Base-by-base conservation (phyloP, 306 rosid species). In the Pachyrhizus erosus region DNA sequence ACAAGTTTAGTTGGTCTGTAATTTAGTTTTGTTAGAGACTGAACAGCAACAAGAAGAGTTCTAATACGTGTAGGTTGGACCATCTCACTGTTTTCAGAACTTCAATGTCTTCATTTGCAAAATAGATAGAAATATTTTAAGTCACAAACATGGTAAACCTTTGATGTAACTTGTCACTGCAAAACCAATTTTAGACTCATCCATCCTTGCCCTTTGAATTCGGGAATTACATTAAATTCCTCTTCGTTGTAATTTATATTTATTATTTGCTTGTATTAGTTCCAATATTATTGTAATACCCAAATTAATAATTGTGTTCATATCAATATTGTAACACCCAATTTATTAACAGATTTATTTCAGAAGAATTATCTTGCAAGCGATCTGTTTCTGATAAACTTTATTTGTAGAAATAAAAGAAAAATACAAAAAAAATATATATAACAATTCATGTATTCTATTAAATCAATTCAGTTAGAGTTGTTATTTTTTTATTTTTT, bases 31-130 rank as follows among this genome's bases (percentile, higher is more conserved):
- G 62, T 18, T 20, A 58, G 15, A 66, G 48, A 9, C 21, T 5
- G 33, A 55, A 34, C 6, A 69, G 27, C 26, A 48, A 37, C 48
- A 66, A 9, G 14, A 42, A 9, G 76, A 79, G 27, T 79, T 69
- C 8, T 46, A 45, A 55, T 80, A 26, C 46, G 48, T 70, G 49
- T 14, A 14, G 66, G 48, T 33, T 80, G 84, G 79, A 80, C 79
- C 79, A 61, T 15, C 15, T 21, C 6, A 2, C 26, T 26, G 48
- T 18, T 70, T 33, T 46, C 67, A 49, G 61, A 58, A 46, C 13
- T 5, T 55, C 23, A 14, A 14, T 21, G 67, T 80, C 73, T 48
- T 70, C 10, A 33, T 60, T 31, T 73, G 66, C 77, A 57, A 33
- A 72, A 7, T 62, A 4, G 42, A 57, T 33, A 34, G 29, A 13